Base-by-base conservation (phyloP, 1,284 basidiomycete species). In the Ganoderma leucocontextum region DNA sequence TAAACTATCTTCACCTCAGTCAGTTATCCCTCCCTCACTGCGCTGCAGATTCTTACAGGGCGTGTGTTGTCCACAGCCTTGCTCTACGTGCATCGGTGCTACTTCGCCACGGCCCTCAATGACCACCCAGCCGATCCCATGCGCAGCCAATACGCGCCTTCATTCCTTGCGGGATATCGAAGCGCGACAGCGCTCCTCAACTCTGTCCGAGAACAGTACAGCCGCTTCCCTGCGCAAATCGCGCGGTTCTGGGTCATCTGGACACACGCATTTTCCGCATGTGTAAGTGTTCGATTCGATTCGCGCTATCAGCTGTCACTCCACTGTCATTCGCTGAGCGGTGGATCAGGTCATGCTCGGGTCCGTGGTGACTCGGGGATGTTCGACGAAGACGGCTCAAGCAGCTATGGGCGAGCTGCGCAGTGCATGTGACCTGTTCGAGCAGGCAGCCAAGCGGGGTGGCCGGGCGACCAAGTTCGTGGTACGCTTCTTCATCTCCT, bases 1-100 rank as follows among this genome's bases (percentile, higher is more conserved):
- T 78, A 38, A 91, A 91, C 75, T 92, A 91, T 75, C 83, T 87
- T 1, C 86, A 91, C 72, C 80, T 90, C 22, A 87, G 91, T 91
- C 69, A 71, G 87, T 72, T 44, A 52, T 44, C 59, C n/a, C 52
- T 22, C n/a, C 55, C 39, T 57, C 60, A 64, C 42, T 67, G 58
- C 69, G 22, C n/a, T 29, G 44, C 8, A 1, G 4, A 13, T 36
- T 4, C 33, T 10, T 52, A 12, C 53, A 39, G 10, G 47, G n/a
- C n/a, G 9, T 33, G 44, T 35, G 58, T 29, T 1, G 44, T 55
- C 33, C 12, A 55, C 38, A 76, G 67, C 76, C 87, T 86, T 86
- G 15, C 81, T 93, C n/a, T 89, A 90, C 71, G 82, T 93, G 13
- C 92, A 93, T 75, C 84, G 90, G 36, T 81, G 84, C 33, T 91